Evolutionary conservation across 2,329 filamentous ascomycete genomes (phyloP), one percentile per base, ranked within the genome.

Genomic region (Penicillium sp.): DNA sequence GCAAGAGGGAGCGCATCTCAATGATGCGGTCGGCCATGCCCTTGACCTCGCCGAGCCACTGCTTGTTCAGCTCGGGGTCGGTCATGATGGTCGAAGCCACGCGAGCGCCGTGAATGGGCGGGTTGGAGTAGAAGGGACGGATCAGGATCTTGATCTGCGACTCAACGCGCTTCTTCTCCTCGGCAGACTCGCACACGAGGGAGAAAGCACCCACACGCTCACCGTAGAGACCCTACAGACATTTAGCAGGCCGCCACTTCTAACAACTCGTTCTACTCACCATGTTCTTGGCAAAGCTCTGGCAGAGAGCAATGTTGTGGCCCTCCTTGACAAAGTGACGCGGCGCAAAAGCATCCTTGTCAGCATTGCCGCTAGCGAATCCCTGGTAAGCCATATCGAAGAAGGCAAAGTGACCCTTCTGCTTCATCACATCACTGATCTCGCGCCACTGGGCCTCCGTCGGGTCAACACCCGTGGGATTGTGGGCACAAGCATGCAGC

Each of bases 341-440:
- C 52, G 96, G 77, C 45, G 92, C 86, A 64, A 90, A 96, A 49
- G 92, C 92, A 65, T 98, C 90, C 68, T 82, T 82, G 74, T 93
- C 79, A 50, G 85, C 92, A 70, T 94, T 79, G 54, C 90, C 90
- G 50, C 84, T 92, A 56, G 90, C 90, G 62, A 98, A 96, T 57
- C 90, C 90, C 73, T 98, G 90, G 77, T 98, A 98, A 50, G 90
- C 90, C 89, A 95, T 95, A 69, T 96, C 90, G 73, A 96, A 98
- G 79, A 98, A 95, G 57, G 87, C 82, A 66, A 84, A 94, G 77
- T 96, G 90, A 34, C 76, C 81, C 66, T 84, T 80, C 64, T 80
- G 77, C 78, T 93, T 93, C 68, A 95, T 80, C 45, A 83, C 84
- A 45, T 84, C 72, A 68, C 85, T 86, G 66, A 98, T 92, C 72